Base-by-base conservation (phyloP, 1,284 basidiomycete species). In the Exobasidium cylindrosporum region DNA sequence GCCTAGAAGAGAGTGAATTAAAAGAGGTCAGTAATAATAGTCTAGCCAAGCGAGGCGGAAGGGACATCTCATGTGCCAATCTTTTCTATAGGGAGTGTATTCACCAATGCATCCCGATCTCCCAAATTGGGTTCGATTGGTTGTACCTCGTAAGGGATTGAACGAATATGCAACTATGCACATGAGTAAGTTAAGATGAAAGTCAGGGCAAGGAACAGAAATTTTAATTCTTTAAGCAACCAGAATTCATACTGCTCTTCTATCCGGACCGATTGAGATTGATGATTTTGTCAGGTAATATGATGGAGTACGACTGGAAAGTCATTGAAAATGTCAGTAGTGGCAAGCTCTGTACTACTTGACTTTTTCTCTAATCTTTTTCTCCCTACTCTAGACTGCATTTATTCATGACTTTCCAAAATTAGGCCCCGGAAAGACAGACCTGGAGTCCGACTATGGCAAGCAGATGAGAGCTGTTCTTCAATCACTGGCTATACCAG, bases 361-460 rank as follows among this genome's bases (percentile, higher is more conserved):
- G 53, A 6, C 26, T 17, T 57, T 60, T 32, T 44, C 26, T 60
- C 53, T 46, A 14, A 56, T 47, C 14, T 17, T 57, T 23, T 7
- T 21, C 17, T 29, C 31, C 30, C 63, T 57, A 10, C 53, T 23
- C 4, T 60, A 68, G 66, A 40, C 62, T 17, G 63, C 64, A 0
- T 78, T 62, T 59, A 57, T 78, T 1, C 77, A 78, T 30, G 77
- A 78, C 40, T 77, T 78, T 47, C 74, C 71, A 11, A 56, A 64
- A 3, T 32, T 64, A 0, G 14, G 49, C 1, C 26, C 30, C 1
- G 45, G 26, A 5, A 24, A 55, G 5, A 54, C 30, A 2, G 58
- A 54, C n/a, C 56, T 28, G 23, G 24, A 23, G n/a, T 14, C 46
- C 14, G 46, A 31, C 7, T 53, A 26, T 10, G 46, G 56, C 23